Evolutionary conservation across 768 basidiomycete genomes (phyloP), one percentile per base, ranked within the genome.

Genomic region (Strobilomyces confusus): DNA sequence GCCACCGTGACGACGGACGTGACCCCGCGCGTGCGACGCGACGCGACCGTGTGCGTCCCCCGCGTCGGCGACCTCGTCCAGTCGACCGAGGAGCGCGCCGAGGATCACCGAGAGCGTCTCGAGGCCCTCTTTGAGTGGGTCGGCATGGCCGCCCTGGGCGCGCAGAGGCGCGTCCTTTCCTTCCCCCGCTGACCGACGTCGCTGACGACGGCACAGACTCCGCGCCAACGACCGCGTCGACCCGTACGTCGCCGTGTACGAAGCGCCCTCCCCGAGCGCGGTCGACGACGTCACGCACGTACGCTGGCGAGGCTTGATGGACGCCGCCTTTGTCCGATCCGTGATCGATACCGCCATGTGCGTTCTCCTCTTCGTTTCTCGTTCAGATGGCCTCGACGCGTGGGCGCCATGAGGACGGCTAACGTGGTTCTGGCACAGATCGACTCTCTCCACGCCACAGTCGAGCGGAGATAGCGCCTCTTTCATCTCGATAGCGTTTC

Each of bases 191-290:
- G 29, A 29, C 29, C 29, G 6, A 29, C 29, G 8, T n/a, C n/a
- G n/a, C n/a, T n/a, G n/a, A n/a, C n/a, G n/a, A n/a, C n/a, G 29
- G 29, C 4, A 44, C 20, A 90, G 88, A 60, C 64, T 90, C 5
- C 65, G 72, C 34, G 80, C 73, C 5, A 81, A 81, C 58, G 87
- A 89, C 58, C 77, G 80, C 43, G 80, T 82, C 25, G 83, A 88
- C 57, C 82, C 87, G 11, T 89, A 80, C 55, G 75, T 89, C 11
- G 81, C 85, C 1, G 71, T 87, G 11, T 90, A 89, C 63, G 77
- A 80, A 20, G 68, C 76, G 2, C 86, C 86, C 0, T 51, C 67
- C 3, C 75, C 78, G 0, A 74, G 72, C 5, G 57, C 58, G 22
- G 59, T 81, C 17, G 82, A 77, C 4, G 70, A 73, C 26, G 62